These are phyloP conservation scores for Backusella psychrophila DNA, from an alignment of 192 early-diverging fungal species.

Conservation along the genomic window DNA sequence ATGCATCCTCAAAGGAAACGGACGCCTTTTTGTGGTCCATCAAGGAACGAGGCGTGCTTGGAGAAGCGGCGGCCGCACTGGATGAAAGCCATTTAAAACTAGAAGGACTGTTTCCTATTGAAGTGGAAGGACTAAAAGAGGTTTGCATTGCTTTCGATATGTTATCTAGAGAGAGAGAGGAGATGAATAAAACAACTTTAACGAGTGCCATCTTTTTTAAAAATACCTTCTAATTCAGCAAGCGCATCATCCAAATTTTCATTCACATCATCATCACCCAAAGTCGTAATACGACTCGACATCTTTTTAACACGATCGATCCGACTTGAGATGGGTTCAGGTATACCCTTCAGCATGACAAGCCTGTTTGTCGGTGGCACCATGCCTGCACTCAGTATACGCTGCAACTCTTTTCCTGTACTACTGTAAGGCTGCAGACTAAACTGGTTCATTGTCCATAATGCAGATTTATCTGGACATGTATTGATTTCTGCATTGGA, in stretches of 20 bases:
- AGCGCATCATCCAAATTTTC: constrained; percentile 31
- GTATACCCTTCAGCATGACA: constrained; percentile 41
- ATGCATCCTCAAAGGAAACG: constrained; percentile 59
- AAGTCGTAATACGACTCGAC: constrained; percentile 16
- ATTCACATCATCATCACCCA: constrained; percentile 8
- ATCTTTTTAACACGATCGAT: constrained; percentile 25
- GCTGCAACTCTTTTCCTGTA: constrained; percentile 23
- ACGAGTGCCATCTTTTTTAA: background rate
- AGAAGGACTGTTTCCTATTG: constrained; percentile 13
- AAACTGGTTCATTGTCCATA: constrained; percentile 52
- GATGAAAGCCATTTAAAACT: constrained; percentile 28
- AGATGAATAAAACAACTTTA: no score
- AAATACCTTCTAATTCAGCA: constrained; percentile 35
- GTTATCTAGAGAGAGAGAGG: constrained; percentile 19
- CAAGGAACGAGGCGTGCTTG: background rate
- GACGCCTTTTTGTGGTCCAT: constrained; percentile 21
- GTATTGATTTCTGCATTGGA: constrained; percentile 54
- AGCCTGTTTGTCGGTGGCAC: constrained; percentile 39
- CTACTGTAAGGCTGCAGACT: constrained; percentile 43
- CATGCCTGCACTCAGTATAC: constrained; percentile 30
- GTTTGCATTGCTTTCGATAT: constrained; percentile 42
- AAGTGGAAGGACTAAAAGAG: constrained; percentile 16
- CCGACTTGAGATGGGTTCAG: constrained; percentile 39
- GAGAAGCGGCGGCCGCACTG: constrained; percentile 14
- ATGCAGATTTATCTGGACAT: constrained; percentile 35